Evolutionary conservation across 2,329 filamentous ascomycete species (phyloP).

Genomic region (Fusarium torulosum): DNA sequence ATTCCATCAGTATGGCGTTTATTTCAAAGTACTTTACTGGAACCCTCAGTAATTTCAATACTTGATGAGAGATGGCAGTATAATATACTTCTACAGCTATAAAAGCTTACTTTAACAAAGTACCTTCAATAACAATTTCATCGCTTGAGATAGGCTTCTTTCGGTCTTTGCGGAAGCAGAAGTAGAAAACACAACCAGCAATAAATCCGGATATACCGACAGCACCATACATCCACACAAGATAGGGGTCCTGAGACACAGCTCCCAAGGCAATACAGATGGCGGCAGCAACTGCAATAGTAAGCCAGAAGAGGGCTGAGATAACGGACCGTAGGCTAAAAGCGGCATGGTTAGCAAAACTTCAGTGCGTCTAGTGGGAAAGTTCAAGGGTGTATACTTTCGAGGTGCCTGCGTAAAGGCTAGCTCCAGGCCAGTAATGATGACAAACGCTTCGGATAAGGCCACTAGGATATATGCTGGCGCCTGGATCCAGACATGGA

Average conservation of each 20-base stretch:
- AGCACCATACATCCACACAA: constrained; percentile 16
- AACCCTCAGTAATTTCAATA: too few species aligned
- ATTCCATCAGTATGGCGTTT: too few species aligned
- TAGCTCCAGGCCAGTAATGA: constrained; percentile 12
- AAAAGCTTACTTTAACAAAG: background rate
- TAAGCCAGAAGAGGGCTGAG: constrained; percentile 14
- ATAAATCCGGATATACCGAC: constrained; percentile 6
- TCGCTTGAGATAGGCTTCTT: background rate
- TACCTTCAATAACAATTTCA: background rate
- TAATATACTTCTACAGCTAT: too few species aligned
- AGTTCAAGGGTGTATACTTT: background rate
- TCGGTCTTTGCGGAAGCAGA: constrained; percentile 3
- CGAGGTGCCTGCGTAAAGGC: constrained; percentile 8
- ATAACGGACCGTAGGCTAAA: constrained; percentile 2
- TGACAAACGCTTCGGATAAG: background rate
- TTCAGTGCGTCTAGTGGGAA: accelerated
- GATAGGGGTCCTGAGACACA: constrained; percentile 4
- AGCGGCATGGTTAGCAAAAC: background rate
- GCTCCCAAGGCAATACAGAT: constrained; percentile 3
- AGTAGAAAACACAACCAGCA: constrained; percentile 7
- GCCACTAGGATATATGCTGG: constrained; percentile 3
- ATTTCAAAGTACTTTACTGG: too few species aligned
- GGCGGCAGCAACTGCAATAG: constrained; percentile 4
- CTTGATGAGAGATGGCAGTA: too few species aligned
- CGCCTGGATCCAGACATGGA: constrained; percentile 9